Evolutionary conservation across 805 yeast species (phyloP), one percentile per base, ranked within the genome.

Genomic region (Lachancea sp.): DNA sequence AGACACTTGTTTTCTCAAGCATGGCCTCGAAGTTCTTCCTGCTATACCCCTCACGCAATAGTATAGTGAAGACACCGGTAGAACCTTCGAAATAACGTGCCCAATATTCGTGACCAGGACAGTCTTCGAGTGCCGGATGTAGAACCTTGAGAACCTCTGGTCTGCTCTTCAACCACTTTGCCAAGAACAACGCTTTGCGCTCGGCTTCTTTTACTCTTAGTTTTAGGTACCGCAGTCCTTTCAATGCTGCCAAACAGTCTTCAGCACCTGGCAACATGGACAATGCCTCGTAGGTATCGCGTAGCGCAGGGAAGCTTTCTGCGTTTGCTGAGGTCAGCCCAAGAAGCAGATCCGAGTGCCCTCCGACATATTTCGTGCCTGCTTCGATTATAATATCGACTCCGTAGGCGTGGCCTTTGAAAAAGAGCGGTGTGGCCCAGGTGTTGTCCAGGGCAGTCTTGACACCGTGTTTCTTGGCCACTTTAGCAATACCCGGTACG

Each of bases 381-480:
- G 53, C 48, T 32, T 49, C 50, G 12, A 49, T 30, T 2, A 46
- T 35, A 7, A 49, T 34, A 41, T 49, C 53, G 19, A 48, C 43
- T 8, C 51, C 53, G 43, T 36, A 41, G 6, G 18, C 26, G 22
- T 41, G 52, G 2, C 50, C 48, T 20, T 40, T 37, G 31, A 47
- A 49, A 31, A 47, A 46, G 9, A 49, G 36, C n/a, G 52, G 50
- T 9, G 52, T 49, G 13, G 52, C 52, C 52, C 52, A 49, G 16
- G 52, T 49, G 38, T 49, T 49, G 22, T 49, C 52, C 19, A 49
- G 12, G 10, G 47, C 34, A 6, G 52, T 49, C 20, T n/a, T 49
- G 18, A 49, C 40, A 3, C 38, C 39, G 38, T 44, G 47, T 20
- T 40, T 49, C 29, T 35, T 29, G 3, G 52, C 52, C 8, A 47